phyloP scores from a whole-genome alignment of 768 basidiomycete genomes.

The Pisolithus albus region DNA sequence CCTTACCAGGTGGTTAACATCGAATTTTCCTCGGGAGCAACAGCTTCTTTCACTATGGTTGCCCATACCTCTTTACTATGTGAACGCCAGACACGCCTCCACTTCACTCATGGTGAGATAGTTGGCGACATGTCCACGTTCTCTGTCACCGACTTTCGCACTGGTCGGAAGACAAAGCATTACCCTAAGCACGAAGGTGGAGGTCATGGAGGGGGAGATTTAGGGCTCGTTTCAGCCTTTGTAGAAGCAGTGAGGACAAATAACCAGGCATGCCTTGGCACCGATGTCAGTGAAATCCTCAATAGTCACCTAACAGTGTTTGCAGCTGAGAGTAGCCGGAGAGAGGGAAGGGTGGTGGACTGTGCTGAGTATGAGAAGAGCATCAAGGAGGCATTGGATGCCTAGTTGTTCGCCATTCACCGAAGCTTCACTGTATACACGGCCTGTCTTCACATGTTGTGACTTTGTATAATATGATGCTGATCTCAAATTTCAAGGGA shows the following conservation, averaged over 20 bases:
- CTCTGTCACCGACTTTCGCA: constrained; percentile 72
- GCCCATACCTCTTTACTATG: constrained; percentile 77
- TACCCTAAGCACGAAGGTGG: constrained; percentile 53
- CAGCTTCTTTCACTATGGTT: constrained; percentile 85
- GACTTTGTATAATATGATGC: too few species aligned
- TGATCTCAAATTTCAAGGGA: too few species aligned
- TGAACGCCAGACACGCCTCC: constrained; percentile 75
- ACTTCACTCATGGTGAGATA: constrained; percentile 84
- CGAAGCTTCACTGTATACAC: too few species aligned
- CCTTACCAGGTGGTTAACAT: constrained; percentile 66
- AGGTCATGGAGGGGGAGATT: constrained; percentile 80
- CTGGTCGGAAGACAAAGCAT: constrained; percentile 36
- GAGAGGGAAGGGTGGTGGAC: constrained; percentile 62
- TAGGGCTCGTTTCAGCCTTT: constrained; percentile 69
- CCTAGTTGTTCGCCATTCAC: background rate
- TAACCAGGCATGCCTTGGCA: constrained; percentile 59
- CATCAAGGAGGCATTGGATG: constrained; percentile 31
- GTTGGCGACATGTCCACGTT: constrained; percentile 79
- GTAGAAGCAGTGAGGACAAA: constrained; percentile 64
- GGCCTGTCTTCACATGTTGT: too few species aligned
- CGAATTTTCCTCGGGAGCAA: constrained; percentile 75
- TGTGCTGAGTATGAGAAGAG: constrained; percentile 57
- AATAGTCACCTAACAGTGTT: constrained; percentile 81
- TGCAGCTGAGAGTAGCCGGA: constrained; percentile 76
- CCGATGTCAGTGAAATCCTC: constrained; percentile 60